Base-by-base conservation (phyloP, 2,329 filamentous ascomycete species). In the Aspergillus fumigatiaffinis region DNA sequence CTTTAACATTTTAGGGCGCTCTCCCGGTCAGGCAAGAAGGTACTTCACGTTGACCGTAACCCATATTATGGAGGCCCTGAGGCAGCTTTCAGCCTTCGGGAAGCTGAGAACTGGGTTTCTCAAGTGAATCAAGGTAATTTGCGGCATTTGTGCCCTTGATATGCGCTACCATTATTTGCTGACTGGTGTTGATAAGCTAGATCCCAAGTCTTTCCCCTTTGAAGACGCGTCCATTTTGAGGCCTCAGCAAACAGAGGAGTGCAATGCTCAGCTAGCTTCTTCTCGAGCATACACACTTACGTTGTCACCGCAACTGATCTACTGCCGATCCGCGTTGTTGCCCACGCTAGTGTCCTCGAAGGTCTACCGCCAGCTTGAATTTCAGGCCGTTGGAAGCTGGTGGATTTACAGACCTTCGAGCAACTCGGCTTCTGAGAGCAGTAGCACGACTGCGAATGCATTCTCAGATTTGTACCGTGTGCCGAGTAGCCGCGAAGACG, bases 371-470 rank as follows among this genome's bases (percentile, higher is more conserved):
- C 92, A 97, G 76, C 83, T 99, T 50, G 93, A 97, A 71, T 97
- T 97, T 66, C 84, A 94, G 60, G 91, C 93, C 28, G 90, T 97
- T 26, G 93, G 93, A 26, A 93, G 90, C 56, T 97, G 93, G 85
- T 97, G 89, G 83, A 85, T 97, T 55, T 87, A 87, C 69, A 65
- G 65, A 42, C 55, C 54, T 29, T 60, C 58, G 12, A 6, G 21
- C 9, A 66, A 65, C 21, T 61, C 65, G 14, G 63, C 67, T 17
- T 51, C 69, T 4, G 55, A 52, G 28, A 25, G 56, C 14, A 56
- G 59, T 21, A 50, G 4, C 32, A 35, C 47, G n/a, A 38, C 47
- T 29, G 51, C 60, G 7, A 55, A 57, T 20, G 41, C 68, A 65
- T 66, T 75, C 12, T 65, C 63, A 26, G 66, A 65, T 8, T 77